A percentile compares a stretch with the other conserved stretches of the same genome.
Evolutionary conservation across 495 filamentous ascomycete species (phyloP).

Genomic region (Xylaria scruposa): DNA sequence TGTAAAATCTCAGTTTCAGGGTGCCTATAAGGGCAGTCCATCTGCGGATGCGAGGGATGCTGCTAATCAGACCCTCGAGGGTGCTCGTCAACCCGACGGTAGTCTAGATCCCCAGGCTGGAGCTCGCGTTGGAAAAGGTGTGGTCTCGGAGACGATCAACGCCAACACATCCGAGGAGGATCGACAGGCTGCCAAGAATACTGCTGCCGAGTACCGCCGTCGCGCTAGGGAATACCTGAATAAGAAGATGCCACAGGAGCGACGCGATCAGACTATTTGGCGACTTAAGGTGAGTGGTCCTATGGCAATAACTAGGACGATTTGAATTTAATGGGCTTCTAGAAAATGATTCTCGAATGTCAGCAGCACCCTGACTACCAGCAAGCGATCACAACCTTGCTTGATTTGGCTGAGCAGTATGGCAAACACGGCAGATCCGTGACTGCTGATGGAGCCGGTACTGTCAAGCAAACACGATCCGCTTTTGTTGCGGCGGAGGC

Average conservation of each 20-base stretch:
- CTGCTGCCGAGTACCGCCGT: slow-evolving; percentile 55
- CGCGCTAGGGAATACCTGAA: slow-evolving; percentile 74
- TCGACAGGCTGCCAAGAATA: slow-evolving; percentile 48
- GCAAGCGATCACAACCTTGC: slow-evolving; percentile 83
- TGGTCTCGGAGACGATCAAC: slow-evolving; percentile 58
- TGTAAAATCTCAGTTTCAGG: slow-evolving; percentile 69
- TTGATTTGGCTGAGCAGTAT: slow-evolving; percentile 86
- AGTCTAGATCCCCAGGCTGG: slow-evolving; percentile 62
- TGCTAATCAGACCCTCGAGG: slow-evolving; percentile 40
- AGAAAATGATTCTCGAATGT: slow-evolving; percentile 96
- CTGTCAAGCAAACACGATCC: slow-evolving; percentile 72
- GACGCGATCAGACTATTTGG: slow-evolving; percentile 90
- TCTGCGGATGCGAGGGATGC: slow-evolving; percentile 62
- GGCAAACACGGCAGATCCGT: slow-evolving; percentile 72
- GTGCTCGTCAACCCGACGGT: slow-evolving; percentile 56
- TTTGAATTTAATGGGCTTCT: slow-evolving; percentile 24
- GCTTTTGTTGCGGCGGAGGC: slow-evolving; percentile 74
- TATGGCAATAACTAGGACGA: not conserved
- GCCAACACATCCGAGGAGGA: slow-evolving; percentile 54
- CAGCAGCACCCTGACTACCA: slow-evolving; percentile 94
- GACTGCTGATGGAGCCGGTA: slow-evolving; percentile 65
- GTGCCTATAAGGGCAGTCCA: slow-evolving; percentile 57
- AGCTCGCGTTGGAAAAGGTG: slow-evolving; percentile 60
- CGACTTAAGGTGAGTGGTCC: slow-evolving; percentile 69
- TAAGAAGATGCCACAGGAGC: slow-evolving; percentile 89